Evolutionary conservation across 371 early-diverging fungal species (phyloP), one percentile per base, ranked within the genome.

Genomic region (Entomophthora muscae): DNA sequence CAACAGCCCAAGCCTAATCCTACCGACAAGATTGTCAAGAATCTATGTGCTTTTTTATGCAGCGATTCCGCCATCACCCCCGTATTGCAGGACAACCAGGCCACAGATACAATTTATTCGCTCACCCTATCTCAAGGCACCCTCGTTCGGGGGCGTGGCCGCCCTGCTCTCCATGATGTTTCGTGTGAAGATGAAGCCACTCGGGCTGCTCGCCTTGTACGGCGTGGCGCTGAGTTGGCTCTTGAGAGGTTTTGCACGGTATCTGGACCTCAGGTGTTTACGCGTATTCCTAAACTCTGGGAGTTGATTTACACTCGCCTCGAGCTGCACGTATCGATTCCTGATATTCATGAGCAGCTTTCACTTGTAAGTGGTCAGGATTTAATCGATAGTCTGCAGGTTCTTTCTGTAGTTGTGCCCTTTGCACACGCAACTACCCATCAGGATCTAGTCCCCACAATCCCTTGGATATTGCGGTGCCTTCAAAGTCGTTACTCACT

Each of bases 1-100:
- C 73, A 76, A 21, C 65, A 65, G 1, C 61, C 66, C 5, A 77
- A 80, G 1, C 68, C 72, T 7, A 78, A 74, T 23, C 83, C 86
- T 0, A 88, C 82, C 13, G 95, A 93, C 59, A 92, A 93, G 69
- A 77, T 97, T 53, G 73, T 92, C 60, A 84, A 83, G 59, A 97
- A 97, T 66, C 66, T 95, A 52, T 83, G 85, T 24, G 83, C 84
- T 0, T 88, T 91, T 62, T 74, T 91, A 27, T 95, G 95, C 67
- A 79, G 86, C 12, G 95, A 97, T 65, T 80, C 89, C 0, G 70
- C 74, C 53, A 73, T 72, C 0, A 86, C 86, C 27, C 89, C 89
- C 22, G 78, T 85, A 26, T 67, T 84, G 28, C 77, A 76, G 61
- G 78, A 78, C 27, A 80, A 82, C 55, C 74, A 70, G 23, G 67